Base-by-base conservation (phyloP, 2,329 filamentous ascomycete genomes). In the Monosporascus sp. region DNA sequence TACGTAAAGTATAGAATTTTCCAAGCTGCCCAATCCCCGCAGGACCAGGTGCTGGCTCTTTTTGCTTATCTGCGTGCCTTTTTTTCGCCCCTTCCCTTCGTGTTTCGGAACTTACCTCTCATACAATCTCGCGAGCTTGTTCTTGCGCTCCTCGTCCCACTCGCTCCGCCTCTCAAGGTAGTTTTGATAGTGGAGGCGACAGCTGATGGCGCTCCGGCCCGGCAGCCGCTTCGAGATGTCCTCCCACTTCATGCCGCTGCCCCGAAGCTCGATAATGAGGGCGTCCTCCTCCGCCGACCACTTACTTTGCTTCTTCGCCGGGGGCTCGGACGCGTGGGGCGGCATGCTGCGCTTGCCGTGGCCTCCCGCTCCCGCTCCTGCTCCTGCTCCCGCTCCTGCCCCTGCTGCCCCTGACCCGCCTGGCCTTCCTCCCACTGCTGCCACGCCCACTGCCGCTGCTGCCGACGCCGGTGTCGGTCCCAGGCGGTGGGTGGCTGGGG, bases 61-160 rank as follows among this genome's bases (percentile, higher is more conserved):
- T 48, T 47, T 46, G 44, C 49, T 20, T 24, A 24, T 31, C 8
- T 17, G 15, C 14, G 11, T 41, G 20, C 37, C 49, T 47, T 20
- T 46, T 20, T 46, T 45, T 9, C 14, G 15, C 31, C 22, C n/a
- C 14, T 45, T 17, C 15, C 39, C 27, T 51, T 46, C 41, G 27
- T 37, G 37, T 51, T 22, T 36, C 25, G 51, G 41, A 52, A 73
- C 81, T 63, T 81, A 97, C 93, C 94, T 89, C 74, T 97, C 92
- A 70, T 97, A 97, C 44, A 97, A 80, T 64, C 92, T 82, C 38
- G 93, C 93, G 49, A 97, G 84, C 74, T 96, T 97, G 73, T 97
- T 96, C 75, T 97, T 97, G 68, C 90, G 88, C 70, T 97, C 93
- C 66, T 97, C 94, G 65, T 97, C 91, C 92, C 93, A 97, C 68